phyloP scores from a whole-genome alignment of 1,139 yeast genomes.

The Lodderomyces oxycetoniae region DNA sequence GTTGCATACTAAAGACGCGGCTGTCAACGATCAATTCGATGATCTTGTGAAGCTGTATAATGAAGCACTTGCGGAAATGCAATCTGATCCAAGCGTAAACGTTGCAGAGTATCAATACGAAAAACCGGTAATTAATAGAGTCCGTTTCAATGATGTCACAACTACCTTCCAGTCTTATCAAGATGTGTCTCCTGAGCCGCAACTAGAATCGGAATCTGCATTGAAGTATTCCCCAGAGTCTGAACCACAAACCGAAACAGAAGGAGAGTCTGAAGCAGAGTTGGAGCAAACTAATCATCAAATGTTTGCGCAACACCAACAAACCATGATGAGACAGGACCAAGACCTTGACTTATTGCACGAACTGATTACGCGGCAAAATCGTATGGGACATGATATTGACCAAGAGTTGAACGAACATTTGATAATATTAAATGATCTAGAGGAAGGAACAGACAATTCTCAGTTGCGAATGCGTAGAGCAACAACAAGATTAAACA shows the following conservation, averaged over 20 bases:
- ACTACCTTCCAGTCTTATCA: neutral
- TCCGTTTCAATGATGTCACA: neutral
- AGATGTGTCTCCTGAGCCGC: neutral
- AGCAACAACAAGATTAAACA: constrained; percentile 52
- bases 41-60: constrained; percentile 20
- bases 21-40: constrained; percentile 15
- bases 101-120: constrained; percentile 33
- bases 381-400: constrained; percentile 58
- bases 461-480: constrained; percentile 47
- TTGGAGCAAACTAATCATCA: constrained; percentile 30
- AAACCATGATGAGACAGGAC: constrained; percentile 60
- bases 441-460: constrained; percentile 61
- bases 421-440: constrained; percentile 61
- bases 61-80: constrained; percentile 19
- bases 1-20: constrained; percentile 6
- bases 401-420: constrained; percentile 68
- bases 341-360: constrained; percentile 54
- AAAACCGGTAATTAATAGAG: constrained; percentile 6
- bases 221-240: constrained; percentile 27
- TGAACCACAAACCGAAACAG: constrained; percentile 5
- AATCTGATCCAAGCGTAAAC: constrained; percentile 29
- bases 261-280: constrained; percentile 1
- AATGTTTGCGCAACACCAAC: constrained; percentile 66
- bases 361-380: constrained; percentile 59
- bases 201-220: constrained; percentile 5